Evolutionary conservation across 352 stramenopile genomes (phyloP).

Genomic region (Globisporangium irregulare): DNA sequence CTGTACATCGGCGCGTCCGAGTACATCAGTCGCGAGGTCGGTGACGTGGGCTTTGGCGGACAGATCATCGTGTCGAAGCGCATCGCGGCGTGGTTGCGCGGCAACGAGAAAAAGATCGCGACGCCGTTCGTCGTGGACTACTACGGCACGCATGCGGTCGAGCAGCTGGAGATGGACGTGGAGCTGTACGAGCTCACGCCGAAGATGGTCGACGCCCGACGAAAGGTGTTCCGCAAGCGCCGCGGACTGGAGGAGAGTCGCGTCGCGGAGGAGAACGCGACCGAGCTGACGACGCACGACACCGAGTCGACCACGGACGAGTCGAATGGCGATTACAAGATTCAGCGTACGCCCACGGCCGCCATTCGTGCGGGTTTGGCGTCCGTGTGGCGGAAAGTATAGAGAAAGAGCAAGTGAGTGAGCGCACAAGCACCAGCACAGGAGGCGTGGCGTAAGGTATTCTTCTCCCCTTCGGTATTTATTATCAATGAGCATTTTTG

Average conservation of each 20-base stretch:
- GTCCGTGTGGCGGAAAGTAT: constrained; percentile 30
- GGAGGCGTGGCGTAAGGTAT: background rate
- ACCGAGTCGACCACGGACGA: constrained; percentile 41
- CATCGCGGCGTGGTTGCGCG: constrained; percentile 44
- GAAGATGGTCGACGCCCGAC: constrained; percentile 47
- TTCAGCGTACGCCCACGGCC: constrained; percentile 37
- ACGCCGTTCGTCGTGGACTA: constrained; percentile 54
- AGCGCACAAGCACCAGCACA: background rate
- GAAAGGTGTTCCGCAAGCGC: constrained; percentile 54
- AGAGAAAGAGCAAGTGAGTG: constrained; percentile 1
- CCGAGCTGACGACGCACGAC: constrained; percentile 17
- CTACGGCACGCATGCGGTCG: constrained; percentile 40
- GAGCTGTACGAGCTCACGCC: constrained; percentile 62
- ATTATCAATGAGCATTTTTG: constrained; percentile 9
- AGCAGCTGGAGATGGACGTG: constrained; percentile 49
- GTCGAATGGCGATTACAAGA: constrained; percentile 33
- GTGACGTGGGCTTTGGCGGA: constrained; percentile 59
- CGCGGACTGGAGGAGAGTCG: constrained; percentile 28
- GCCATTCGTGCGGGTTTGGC: constrained; percentile 35
- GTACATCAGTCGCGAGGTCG: constrained; percentile 57
- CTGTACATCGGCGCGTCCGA: constrained; percentile 68
- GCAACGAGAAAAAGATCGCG: constrained; percentile 34
- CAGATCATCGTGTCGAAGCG: constrained; percentile 71
- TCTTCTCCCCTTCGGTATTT: constrained; percentile 4
- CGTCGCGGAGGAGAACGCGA: constrained; percentile 24